Evolutionary conservation across 163 green algal genomes (phyloP).

Genomic region (Chlamydomonas reinhardtii): DNA sequence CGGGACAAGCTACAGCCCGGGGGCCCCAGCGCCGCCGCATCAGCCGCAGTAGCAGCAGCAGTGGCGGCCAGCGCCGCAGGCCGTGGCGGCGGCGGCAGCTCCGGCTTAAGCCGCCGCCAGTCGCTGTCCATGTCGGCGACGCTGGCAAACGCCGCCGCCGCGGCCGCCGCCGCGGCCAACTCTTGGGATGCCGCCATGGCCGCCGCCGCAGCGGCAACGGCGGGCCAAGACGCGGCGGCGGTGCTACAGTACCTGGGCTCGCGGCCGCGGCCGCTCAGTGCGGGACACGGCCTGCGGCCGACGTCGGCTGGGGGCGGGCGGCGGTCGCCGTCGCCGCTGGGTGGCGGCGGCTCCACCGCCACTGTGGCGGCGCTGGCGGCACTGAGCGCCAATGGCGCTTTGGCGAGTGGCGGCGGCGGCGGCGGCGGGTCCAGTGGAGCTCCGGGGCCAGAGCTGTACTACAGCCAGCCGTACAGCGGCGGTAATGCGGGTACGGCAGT

Average conservation of each 20-base stretch:
- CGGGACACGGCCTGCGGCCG: slow-evolving; percentile 9
- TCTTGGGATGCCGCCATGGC: slow-evolving; percentile 1
- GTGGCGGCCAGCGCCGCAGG: neutral
- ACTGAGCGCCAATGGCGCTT: neutral
- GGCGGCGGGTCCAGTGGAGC: neutral
- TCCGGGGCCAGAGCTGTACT: neutral
- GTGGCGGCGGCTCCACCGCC: neutral
- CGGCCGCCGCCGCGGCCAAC: neutral
- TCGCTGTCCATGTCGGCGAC: neutral
- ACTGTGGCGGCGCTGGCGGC: neutral
- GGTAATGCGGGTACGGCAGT: neutral
- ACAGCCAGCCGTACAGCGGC: neutral
- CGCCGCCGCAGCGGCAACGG: slow-evolving; percentile 21
- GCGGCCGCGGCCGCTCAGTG: slow-evolving; percentile 17
- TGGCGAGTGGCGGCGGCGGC: neutral
- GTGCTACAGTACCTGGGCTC: slow-evolving; percentile 2
- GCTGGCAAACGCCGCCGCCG: neutral
- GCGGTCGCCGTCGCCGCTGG: slow-evolving; percentile 21
- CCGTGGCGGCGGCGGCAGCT: neutral
- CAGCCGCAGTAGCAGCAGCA: neutral
- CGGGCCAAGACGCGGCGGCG: neutral
- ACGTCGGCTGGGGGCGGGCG: neutral
- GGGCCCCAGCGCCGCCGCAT: neutral
- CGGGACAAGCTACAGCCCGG: slow-evolving; percentile 43
- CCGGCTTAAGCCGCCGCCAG: neutral